Conservation (phyloP, 1,284 basidiomycete genomes). For the Ceratobasidium sp. region DNA sequence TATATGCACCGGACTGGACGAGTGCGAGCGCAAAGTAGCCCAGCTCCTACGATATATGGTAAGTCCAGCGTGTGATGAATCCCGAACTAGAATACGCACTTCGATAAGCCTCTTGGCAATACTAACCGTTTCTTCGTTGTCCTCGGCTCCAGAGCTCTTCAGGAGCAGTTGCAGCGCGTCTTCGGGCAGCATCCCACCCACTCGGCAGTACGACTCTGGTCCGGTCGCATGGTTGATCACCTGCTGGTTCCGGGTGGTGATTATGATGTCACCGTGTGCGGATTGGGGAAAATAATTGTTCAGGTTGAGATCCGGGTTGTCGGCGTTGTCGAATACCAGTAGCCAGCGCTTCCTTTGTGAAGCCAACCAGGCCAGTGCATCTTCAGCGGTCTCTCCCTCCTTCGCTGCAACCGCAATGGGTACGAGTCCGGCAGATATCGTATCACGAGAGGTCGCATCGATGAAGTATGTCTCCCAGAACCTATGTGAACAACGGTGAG, state of each 20-base stretch:
- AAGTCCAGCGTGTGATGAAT: background rate
- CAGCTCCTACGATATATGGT: background rate
- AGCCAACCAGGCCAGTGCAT: conserved; percentile 15
- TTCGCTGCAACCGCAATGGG: background rate
- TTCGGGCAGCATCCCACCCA: conserved; percentile 14
- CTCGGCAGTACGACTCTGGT: conserved; percentile 4
- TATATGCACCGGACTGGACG: conserved; percentile 32
- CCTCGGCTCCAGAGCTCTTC: background rate
- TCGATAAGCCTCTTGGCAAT: background rate
- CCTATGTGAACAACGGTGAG: background rate
- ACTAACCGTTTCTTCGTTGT: background rate
- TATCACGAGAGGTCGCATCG: conserved; percentile 24
- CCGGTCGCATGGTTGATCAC: background rate
- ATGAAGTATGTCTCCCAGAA: conserved; percentile 19
- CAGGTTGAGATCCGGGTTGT: conserved; percentile 13
- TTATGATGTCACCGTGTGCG: conserved; percentile 1
- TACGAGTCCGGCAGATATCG: background rate
- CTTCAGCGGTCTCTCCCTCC: conserved; percentile 16
- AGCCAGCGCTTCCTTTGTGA: conserved; percentile 14
- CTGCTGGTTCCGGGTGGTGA: conserved; percentile 25
- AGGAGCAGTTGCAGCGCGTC: conserved; percentile 17
- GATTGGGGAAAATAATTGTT: conserved; percentile 6
- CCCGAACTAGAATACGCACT: background rate
- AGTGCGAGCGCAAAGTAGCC: conserved; percentile 24
- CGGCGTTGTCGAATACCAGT: conserved; percentile 40